Evolutionary conservation across 805 yeast species (phyloP), one percentile per base, ranked within the genome.

Genomic region (Vanderwaltozyma yarrowii): DNA sequence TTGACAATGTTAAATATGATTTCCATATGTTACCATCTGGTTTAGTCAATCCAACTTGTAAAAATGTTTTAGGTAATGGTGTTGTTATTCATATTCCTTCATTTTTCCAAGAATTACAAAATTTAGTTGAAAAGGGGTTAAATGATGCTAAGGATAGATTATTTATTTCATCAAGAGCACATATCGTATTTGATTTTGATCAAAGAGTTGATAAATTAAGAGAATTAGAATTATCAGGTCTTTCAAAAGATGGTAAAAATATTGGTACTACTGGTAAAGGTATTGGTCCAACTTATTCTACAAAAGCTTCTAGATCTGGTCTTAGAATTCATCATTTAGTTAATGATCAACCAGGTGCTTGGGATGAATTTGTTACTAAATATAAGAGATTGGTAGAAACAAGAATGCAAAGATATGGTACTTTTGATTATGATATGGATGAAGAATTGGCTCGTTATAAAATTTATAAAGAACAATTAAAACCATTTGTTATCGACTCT

Each of bases 1-100:
- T 87, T 36, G 78, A 78, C 43, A 80, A 78, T 33, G 73, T 72
- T 54, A 89, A 87, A 65, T 92, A 88, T 60, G 98, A 92, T 62
- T 92, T 92, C 80, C 98, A 92, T 67, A 89, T 92, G 95, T 75
- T 92, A 45, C 98, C 98, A 15, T 85, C 96, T 9, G 98, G 98
- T n/a, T 74, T 92, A 46, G 94, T 92, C 43, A 92, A 92, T 61
- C 87, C 92, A 44, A 80, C 82, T 41, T 92, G 98, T 67, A 66
- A 71, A 52, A 92, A 92, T 66, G 66, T 92, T 51, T 75, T 92
- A 49, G 98, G 98, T 43, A 80, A 89, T 23, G 98, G 98, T 60
- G 98, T 92, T 33, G 98, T 92, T 45, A 74, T 92, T 49, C 96
- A 92, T 61, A 74, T 92, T 35, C 96, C 97, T 30, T 85, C 96